Percentiles rank a stretch among this genome's conserved stretches.
These are phyloP conservation scores for Phytophthora litchii DNA, from an alignment of 352 stramenopile genomes.

Conservation along the genomic window DNA sequence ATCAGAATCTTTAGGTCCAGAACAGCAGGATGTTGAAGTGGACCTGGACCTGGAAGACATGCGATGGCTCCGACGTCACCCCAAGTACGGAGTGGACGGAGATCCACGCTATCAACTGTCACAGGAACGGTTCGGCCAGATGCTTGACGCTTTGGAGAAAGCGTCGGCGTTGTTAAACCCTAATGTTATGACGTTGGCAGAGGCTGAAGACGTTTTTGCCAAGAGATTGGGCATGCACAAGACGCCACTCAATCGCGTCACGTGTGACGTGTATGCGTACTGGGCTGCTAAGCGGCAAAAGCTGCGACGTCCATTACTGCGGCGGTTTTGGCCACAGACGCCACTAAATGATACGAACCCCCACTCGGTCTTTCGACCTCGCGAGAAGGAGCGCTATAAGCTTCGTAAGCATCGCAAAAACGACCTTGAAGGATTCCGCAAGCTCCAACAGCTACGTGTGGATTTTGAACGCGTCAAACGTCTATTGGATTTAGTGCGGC, in stretches of 20 bases:
- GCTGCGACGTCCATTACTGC: slow-evolving; percentile 93
- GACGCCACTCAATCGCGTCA: slow-evolving; percentile 75
- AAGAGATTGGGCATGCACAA: slow-evolving; percentile 67
- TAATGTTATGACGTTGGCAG: slow-evolving; percentile 70
- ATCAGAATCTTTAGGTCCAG: slow-evolving; percentile 28
- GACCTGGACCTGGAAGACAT: slow-evolving; percentile 87
- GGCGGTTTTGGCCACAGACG: slow-evolving; percentile 96
- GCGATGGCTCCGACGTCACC: slow-evolving; percentile 84
- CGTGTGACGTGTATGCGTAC: slow-evolving; percentile 93
- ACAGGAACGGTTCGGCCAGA: slow-evolving; percentile 66
- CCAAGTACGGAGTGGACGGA: slow-evolving; percentile 82
- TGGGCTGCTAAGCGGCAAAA: slow-evolving; percentile 95
- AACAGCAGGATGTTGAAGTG: slow-evolving; percentile 65
- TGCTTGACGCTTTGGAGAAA: slow-evolving; percentile 91
- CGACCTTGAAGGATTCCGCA: slow-evolving; percentile 95
- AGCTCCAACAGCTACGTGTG: slow-evolving; percentile 91
- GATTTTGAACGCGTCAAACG: slow-evolving; percentile 93
- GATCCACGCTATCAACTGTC: slow-evolving; percentile 83
- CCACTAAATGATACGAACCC: slow-evolving; percentile 97
- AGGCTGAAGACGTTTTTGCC: slow-evolving; percentile 79
- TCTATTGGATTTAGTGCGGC: slow-evolving; percentile 84
- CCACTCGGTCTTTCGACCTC: slow-evolving; percentile 97
- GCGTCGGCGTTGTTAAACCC: slow-evolving; percentile 81
- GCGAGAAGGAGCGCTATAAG: slow-evolving; percentile 98
- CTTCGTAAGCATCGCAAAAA: slow-evolving; percentile 96